These are phyloP conservation scores for Picea glauca DNA, from an alignment of 75 land plant species.

Conservation along the genomic window DNA sequence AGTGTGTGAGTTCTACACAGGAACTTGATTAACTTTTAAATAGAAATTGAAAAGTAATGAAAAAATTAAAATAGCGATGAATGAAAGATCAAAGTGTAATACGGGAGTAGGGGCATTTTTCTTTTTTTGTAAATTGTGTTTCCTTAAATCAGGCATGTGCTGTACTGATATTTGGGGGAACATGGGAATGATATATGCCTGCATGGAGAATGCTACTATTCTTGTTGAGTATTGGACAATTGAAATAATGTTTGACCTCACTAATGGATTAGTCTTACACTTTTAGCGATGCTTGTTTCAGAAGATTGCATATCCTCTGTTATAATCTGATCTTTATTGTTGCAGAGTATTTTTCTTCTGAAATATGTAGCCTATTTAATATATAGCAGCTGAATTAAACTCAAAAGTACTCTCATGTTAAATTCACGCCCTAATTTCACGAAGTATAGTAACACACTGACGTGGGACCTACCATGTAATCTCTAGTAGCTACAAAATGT, in stretches of 20 bases:
- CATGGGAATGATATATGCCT: not conserved
- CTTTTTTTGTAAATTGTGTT: not conserved
- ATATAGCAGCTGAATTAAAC: not conserved
- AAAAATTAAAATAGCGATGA: not conserved
- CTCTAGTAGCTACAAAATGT: too few relatives aligned
- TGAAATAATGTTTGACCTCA: too few relatives aligned
- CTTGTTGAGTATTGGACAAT: too few relatives aligned
- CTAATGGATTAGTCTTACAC: too few relatives aligned
- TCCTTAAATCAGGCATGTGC: not conserved
- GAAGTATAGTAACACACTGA: too few relatives aligned
- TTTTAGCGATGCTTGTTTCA: too few relatives aligned
- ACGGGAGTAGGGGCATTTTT: not conserved
- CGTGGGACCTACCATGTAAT: too few relatives aligned
- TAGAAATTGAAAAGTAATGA: not conserved
- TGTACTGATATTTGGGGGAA: not conserved
- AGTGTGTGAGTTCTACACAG: slow-evolving; percentile 6
- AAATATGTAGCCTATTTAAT: not conserved
- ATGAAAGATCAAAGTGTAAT: not conserved
- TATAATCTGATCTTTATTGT: not conserved
- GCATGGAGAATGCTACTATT: too few relatives aligned
- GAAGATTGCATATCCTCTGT: not conserved
- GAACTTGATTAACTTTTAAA: not conserved
- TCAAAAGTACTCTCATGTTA: too few relatives aligned
- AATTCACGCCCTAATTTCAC: too few relatives aligned
- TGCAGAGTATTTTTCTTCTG: not conserved